Evolutionary conservation across 495 filamentous ascomycete species (phyloP), one percentile per base, ranked within the genome.

Genomic region (Letharia lupina): DNA sequence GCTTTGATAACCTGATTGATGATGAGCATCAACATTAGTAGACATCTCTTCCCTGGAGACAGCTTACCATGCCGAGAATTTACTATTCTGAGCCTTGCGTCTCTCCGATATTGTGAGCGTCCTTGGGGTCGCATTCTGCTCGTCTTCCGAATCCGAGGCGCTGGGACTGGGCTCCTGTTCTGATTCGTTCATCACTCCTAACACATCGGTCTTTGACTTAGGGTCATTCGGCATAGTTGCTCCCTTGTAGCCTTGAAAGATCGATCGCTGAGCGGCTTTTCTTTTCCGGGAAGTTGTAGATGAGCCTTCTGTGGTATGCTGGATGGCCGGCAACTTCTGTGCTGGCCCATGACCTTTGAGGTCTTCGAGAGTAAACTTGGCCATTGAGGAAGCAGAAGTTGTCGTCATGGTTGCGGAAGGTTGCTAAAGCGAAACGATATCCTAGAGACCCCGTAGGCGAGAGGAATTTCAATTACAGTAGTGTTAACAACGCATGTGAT

Each of bases 41-140:
- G 31, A 5, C 47, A 15, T 11, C 41, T 28, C 28, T 47, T 11
- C 35, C 13, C 31, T 50, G 12, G 61, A 8, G 20, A n/a, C 44
- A 60, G 75, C 80, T 66, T 40, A 84, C 81, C 82, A 79, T 18
- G 74, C 73, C 56, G 82, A 75, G 61, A 88, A 89, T 60, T 78
- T 76, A 11, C 78, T 77, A 64, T 82, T 81, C 50, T 86, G 83
- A 8, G 72, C 68, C 41, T 77, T 76, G 42, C 79, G 79, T 33
- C 77, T 78, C 61, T 83, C 77, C 3, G 81, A 79, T 47, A 78
- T 72, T 60, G 77, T 79, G 31, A 71, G 72, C 57, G 72, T 69
- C 23, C 71, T 67, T 23, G 71, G 23, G 6, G 61, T 62, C 31
- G 70, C 56, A 5, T 70, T 69, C n/a, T 76, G 70, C 28, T 73